Base-by-base conservation (phyloP, 2,329 filamentous ascomycete species). In the Paecilomyces variotii region DNA sequence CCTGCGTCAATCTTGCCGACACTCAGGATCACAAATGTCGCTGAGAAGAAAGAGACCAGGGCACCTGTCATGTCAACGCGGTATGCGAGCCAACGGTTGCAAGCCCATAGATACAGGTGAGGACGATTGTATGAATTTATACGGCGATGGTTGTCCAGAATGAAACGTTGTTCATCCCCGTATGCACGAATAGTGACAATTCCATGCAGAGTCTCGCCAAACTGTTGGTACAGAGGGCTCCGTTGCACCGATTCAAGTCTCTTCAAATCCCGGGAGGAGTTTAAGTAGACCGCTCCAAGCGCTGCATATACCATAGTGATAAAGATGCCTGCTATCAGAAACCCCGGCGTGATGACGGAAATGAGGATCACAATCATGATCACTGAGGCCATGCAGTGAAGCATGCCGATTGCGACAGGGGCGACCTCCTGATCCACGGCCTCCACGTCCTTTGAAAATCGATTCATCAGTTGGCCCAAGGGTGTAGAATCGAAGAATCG, bases 161-260 rank as follows among this genome's bases (percentile, higher is more conserved):
- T 90, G 74, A 99, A 99, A 35, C 94, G 87, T 57, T 90, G 84
- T 73, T 97, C 91, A 66, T 97, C 93, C 35, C 93, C 91, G 68
- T 97, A 99, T 1, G 94, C 94, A 68, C 95, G 88, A 65, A 99
- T 99, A 0, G 94, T 99, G 2, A 93, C 95, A 74, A 99, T 94
- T 28, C 94, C 94, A 55, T 87, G 90, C 19, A 99, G 78, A 0
- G 95, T 97, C 78, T 99, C 94, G 62, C 94, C 93, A 65, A 99
- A 99, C 66, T 97, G 94, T 74, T 99, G 94, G 77, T 97, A 99
- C 5, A 99, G 79, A 1, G 94, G 94, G 72, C 92, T 97, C 69
- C 93, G 84, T 72, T 97, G 90, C 1, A 97, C 87, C 5, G 93
- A 96, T 73, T 99, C 95, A 5, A 99, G 79, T 54, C 94, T 87